Base-by-base conservation (phyloP, 192 early-diverging fungal genomes). In the Linnemannia hyalina region DNA sequence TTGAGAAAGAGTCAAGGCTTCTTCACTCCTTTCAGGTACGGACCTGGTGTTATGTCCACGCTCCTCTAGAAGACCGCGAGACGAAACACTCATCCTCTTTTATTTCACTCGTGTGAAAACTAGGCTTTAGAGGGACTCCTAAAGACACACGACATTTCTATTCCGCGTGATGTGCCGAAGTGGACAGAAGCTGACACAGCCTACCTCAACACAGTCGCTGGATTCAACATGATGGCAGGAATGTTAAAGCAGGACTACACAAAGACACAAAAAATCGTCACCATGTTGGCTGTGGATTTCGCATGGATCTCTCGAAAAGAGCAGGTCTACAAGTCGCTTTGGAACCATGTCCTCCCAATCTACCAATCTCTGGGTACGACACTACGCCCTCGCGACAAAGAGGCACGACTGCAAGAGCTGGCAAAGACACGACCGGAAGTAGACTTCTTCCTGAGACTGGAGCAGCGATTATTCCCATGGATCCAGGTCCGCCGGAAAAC, bases 111-210 rank as follows among this genome's bases (percentile, higher is more conserved):
- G 13, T 46, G 13, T 46, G 44, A 11, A 11, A 46, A 46, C 4
- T 35, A 83, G 76, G 82, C 75, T 4, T 44, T 77, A 0, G 73
- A 74, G 32, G 73, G 65, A 18, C 73, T 84, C 22, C 29, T 72
- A 1, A 8, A 52, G 4, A 84, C 73, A 0, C 82, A 84, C 36
- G 77, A 84, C 57, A n/a, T 79, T 8, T 77, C 77, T 0, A 73
- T 84, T 46, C 82, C 82, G 20, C 49, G 68, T 1, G 73, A 78
- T 36, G 71, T 80, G 16, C 77, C 77, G 7, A 18, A 44, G 4
- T 70, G 76, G 76, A 78, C 68, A 26, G 63, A 52, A 3, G 47
- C 3, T 4, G 68, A 77, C 42, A 70, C 46, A 9, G 68, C 68
- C n/a, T 38, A 70, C 29, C 41, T 77, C n/a, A 22, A 20, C 29